A percentile compares a stretch with the other conserved stretches of the same genome.
phyloP scores from a whole-genome alignment of 768 basidiomycete species.

The Strobilomyces dryophilus region DNA sequence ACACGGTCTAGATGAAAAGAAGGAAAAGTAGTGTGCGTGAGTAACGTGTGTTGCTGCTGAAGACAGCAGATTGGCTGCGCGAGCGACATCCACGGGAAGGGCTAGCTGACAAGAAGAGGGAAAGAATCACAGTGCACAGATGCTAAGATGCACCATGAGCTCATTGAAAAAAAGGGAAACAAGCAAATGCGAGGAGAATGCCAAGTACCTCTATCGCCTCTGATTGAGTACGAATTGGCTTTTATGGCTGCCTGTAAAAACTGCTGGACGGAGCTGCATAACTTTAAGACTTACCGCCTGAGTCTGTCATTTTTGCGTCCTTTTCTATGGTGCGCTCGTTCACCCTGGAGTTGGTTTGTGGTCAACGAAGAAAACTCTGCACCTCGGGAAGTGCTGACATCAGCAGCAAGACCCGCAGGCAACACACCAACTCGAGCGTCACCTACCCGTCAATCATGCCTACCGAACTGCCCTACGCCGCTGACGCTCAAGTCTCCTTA shows the following conservation, averaged over 20 bases:
- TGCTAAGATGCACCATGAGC: conserved; percentile 58
- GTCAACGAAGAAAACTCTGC: conserved; percentile 22
- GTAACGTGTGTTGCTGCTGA: conserved; percentile 43
- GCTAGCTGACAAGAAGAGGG: conserved; percentile 52
- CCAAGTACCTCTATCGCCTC: conserved; percentile 34
- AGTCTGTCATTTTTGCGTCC: conserved; percentile 41
- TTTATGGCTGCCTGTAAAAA: conserved; percentile 28
- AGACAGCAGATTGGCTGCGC: conserved; percentile 39
- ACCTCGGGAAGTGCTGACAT: conserved; percentile 20
- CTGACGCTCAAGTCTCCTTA: conserved; percentile 87
- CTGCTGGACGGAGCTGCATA: conserved; percentile 12
- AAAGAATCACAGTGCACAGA: conserved; percentile 44
- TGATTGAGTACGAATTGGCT: conserved; percentile 27
- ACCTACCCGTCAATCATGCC: conserved; percentile 40
- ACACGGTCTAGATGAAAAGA: conserved; percentile 42
- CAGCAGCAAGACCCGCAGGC: conserved; percentile 21
- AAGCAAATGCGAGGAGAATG: conserved; percentile 32
- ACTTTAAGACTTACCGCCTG: conserved; percentile 47
- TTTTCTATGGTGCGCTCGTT: conserved; percentile 16
- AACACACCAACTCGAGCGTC: not conserved
- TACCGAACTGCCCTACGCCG: conserved; percentile 92
- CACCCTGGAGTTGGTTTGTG: conserved; percentile 20
- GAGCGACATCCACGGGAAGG: conserved; percentile 40
- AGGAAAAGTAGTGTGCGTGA: conserved; percentile 48
- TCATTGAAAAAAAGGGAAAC: conserved; percentile 39